These are phyloP conservation scores for Fusarium sp. DNA, from an alignment of 2,329 filamentous ascomycete species.

Conservation along the genomic window DNA sequence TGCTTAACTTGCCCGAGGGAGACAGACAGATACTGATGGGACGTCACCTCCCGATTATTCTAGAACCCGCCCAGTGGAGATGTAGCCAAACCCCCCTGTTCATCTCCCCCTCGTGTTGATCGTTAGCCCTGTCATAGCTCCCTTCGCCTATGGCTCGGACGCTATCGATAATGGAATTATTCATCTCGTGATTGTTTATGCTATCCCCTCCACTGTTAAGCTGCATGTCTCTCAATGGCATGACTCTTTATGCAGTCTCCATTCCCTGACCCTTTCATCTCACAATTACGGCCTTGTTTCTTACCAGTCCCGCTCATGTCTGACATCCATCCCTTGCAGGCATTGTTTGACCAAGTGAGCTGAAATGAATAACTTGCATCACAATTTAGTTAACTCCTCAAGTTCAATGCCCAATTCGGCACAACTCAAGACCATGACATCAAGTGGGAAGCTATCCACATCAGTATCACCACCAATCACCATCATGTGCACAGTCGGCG, in stretches of 20 bases:
- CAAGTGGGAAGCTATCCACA: neutral
- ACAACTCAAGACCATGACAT: neutral
- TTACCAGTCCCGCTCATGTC: neutral
- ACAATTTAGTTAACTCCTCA: neutral
- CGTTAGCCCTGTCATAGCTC: neutral
- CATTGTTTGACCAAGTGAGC: neutral
- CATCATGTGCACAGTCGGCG: neutral
- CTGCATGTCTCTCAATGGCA: neutral
- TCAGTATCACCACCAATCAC: neutral
- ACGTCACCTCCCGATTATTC: constrained; percentile 11
- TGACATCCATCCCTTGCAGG: neutral
- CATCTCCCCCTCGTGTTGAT: neutral
- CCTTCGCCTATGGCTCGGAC: neutral
- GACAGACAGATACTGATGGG: neutral
- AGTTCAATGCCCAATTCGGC: neutral
- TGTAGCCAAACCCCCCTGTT: neutral
- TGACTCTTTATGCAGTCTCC: neutral
- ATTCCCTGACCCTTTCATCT: neutral
- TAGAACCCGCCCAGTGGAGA: constrained; percentile 11
- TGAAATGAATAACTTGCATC: neutral
- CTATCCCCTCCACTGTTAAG: neutral
- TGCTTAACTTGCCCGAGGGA: neutral
- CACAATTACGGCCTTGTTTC: neutral
- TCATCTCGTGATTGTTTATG: neutral
- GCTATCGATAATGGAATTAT: neutral